A percentile compares a stretch with the other conserved stretches of the same genome.
phyloP scores from a whole-genome alignment of 371 early-diverging fungal species.

The Actinomortierella ambigua region DNA sequence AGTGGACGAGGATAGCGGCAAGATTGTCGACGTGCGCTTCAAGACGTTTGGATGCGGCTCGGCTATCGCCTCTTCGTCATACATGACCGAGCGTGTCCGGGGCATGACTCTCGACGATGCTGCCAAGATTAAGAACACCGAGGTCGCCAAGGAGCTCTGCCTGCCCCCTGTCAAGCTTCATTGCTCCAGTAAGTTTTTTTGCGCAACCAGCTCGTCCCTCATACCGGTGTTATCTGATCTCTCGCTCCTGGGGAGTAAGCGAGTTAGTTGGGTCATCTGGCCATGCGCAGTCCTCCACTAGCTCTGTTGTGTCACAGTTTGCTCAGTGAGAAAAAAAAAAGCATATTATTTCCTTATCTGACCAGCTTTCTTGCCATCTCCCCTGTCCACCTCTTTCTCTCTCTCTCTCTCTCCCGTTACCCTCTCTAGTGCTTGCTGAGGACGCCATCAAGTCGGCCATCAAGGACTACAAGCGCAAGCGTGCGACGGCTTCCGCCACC shows the following conservation, averaged over 20 bases:
- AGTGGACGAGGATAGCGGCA: slow-evolving; percentile 88
- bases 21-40: slow-evolving; percentile 97
- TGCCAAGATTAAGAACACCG: slow-evolving; percentile 92
- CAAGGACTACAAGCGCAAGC: slow-evolving; percentile 84
- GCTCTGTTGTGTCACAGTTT: slow-evolving; percentile 7
- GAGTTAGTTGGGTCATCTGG: no score
- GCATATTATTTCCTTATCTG: neutral
- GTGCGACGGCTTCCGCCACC: slow-evolving; percentile 38
- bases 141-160: slow-evolving; percentile 95
- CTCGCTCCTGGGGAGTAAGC: no score
- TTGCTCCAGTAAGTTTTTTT: slow-evolving; percentile 82
- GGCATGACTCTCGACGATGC: slow-evolving; percentile 94
- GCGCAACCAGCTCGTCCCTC: no score
- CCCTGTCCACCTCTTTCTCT: neutral
- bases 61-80: slow-evolving; percentile 95
- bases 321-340: neutral
- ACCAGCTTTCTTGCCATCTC: neutral
- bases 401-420: slow-evolving; percentile 3
- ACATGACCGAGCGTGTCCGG: slow-evolving; percentile 95
- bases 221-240: no score
- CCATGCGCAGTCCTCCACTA: neutral
- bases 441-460: slow-evolving; percentile 99
- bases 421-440: slow-evolving; percentile 91
- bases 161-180: slow-evolving; percentile 99
- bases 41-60: slow-evolving; percentile 99